Conservation (phyloP, 257 asterid genomes). For the Jacaranda mimosifolia region DNA sequence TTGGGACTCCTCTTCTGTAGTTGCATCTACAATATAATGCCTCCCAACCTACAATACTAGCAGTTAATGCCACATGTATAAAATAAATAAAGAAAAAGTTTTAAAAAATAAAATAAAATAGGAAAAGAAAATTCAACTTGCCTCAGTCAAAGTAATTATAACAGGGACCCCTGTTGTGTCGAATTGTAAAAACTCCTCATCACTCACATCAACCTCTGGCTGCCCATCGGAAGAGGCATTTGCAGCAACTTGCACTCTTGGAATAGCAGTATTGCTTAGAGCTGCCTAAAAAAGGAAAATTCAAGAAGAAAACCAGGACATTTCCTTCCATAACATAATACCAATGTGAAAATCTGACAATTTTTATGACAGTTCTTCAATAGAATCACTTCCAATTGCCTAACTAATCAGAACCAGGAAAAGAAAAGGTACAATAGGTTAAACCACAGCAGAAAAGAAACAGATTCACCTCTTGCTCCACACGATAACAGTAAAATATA, state of each 20-base stretch:
- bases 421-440: background rate
- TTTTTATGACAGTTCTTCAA: background rate
- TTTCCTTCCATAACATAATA: background rate
- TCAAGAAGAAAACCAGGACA: conserved; percentile 3
- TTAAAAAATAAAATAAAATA: background rate
- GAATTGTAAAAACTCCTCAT: conserved; percentile 81
- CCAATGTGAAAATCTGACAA: background rate
- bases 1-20: conserved; percentile 91
- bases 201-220: conserved; percentile 86
- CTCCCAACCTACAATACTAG: conserved; percentile 67
- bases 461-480: background rate
- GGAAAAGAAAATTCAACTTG: conserved; percentile 29
- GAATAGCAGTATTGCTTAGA: conserved; percentile 83
- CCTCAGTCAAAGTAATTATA: conserved; percentile 84
- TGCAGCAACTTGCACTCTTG: conserved; percentile 75
- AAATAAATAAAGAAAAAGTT: background rate
- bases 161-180: conserved; percentile 85
- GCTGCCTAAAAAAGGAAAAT: conserved; percentile 65
- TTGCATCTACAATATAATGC: conserved; percentile 88
- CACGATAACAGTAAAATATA: background rate
- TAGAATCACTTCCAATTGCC: conserved; percentile 13
- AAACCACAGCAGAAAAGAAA: background rate
- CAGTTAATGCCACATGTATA: background rate
- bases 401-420: conserved; percentile 1
- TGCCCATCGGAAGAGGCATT: conserved; percentile 62